Evolutionary conservation across 1,139 yeast species (phyloP).

Genomic region (Blastobotrys serpentis): DNA sequence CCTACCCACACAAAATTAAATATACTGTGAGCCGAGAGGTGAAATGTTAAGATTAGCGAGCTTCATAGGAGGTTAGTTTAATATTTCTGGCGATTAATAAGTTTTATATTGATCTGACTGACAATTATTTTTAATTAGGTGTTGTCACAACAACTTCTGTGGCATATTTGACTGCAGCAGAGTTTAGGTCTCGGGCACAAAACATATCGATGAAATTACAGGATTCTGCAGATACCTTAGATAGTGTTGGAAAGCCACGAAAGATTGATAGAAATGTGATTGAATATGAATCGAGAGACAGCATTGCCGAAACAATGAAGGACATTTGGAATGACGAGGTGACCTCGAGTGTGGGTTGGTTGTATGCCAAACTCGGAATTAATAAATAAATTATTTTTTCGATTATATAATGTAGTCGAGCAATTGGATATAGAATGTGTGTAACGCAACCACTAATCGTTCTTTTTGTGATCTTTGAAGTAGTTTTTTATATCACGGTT

Average conservation of each 20-base stretch:
- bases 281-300: conserved; percentile 47
- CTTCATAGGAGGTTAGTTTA: conserved; percentile 52
- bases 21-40: neutral
- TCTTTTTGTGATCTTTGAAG: conserved; percentile 32
- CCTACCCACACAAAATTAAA: neutral
- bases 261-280: conserved; percentile 30
- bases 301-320: conserved; percentile 60
- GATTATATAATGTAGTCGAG: too few species aligned
- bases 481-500: conserved; percentile 54
- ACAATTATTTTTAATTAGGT: too few species aligned
- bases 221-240: conserved; percentile 50
- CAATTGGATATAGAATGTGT: too few species aligned
- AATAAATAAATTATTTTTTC: conserved; percentile 3
- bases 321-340: conserved; percentile 85
- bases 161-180: conserved; percentile 62
- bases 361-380: conserved; percentile 38
- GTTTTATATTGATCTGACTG: neutral
- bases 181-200: conserved; percentile 51
- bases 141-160: conserved; percentile 63
- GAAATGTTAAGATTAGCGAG: conserved; percentile 63
- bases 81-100: neutral
- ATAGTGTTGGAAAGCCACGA: conserved; percentile 40
- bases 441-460: neutral
- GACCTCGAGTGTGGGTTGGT: conserved; percentile 62
- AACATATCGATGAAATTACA: conserved; percentile 50